A percentile compares a stretch with the other conserved stretches of the same genome.
These are phyloP conservation scores for Penicillium capsulatum DNA, from an alignment of 2,329 filamentous ascomycete species.

Conservation along the genomic window DNA sequence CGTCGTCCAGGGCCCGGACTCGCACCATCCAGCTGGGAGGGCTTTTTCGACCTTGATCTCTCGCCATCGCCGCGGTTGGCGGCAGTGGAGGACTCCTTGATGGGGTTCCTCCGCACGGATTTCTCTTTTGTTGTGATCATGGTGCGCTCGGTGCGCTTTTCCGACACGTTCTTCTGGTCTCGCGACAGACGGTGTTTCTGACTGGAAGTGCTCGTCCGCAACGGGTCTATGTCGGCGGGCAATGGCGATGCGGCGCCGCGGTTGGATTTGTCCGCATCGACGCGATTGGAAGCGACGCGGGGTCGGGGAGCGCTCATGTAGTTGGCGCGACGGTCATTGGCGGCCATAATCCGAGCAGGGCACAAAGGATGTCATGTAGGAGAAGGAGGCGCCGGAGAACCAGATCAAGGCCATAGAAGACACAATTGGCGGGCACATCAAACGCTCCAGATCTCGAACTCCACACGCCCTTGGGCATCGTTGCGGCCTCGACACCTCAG, in stretches of 20 bases:
- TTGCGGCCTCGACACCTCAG: constrained; percentile 17
- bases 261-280: constrained; percentile 30
- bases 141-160: constrained; percentile 40
- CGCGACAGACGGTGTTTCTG: constrained; percentile 32
- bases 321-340: constrained; percentile 39
- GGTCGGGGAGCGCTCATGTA: constrained; percentile 38
- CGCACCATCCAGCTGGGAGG: constrained; percentile 20
- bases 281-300: constrained; percentile 41
- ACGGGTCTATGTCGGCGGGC: constrained; percentile 29
- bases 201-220: constrained; percentile 29
- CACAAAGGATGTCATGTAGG: constrained; percentile 23
- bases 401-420: not conserved
- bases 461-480: constrained; percentile 7
- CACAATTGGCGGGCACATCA: not conserved
- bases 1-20: constrained; percentile 27
- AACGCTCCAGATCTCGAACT: not conserved
- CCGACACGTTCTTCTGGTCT: constrained; percentile 34
- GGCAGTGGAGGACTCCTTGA: constrained; percentile 38
- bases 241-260: constrained; percentile 30
- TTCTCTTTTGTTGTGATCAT: constrained; percentile 61
- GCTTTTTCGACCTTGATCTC: constrained; percentile 30
- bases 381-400: not conserved
- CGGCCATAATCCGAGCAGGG: constrained; percentile 34
- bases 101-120: constrained; percentile 57
- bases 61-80: constrained; percentile 35